Evolutionary conservation across 2,329 filamentous ascomycete genomes (phyloP), one percentile per base, ranked within the genome.

Genomic region (Ceratocystis colombiana): DNA sequence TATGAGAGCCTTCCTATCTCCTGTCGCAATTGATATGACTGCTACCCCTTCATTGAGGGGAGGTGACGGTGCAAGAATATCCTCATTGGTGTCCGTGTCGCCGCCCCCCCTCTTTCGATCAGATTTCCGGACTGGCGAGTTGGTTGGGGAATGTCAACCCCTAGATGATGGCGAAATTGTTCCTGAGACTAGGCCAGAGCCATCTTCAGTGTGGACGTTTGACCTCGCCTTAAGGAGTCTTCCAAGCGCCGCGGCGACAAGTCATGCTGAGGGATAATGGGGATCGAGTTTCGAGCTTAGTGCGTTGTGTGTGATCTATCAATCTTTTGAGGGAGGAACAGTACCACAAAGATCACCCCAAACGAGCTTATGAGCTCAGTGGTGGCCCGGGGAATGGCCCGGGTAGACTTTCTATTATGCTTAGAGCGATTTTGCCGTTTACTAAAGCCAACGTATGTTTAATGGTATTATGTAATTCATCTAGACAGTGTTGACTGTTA

Each of bases 1-100:
- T 20, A 63, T 63, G 61, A 28, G 61, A 25, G 61, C 61, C 1
- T 63, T 63, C n/a, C 44, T 63, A 17, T 33, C 44, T n/a, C 61
- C 61, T 12, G 48, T 63, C 25, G 61, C 55, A 30, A 59, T 59
- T 59, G 55, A 59, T 1, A 59, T 59, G 55, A 37, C 55, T 7
- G 33, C 25, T 30, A 1, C 55, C 33, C 25, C 15, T 4, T 6
- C 55, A 8, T 8, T 37, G 28, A 30, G 28, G 6, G 30, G 28
- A 37, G 30, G 12, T 17, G 55, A 59, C 12, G 17, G 15, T 12
- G 30, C 17, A 8, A 37, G 7, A 5, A 17, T 59, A n/a, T 59
- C 55, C 15, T 33, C 55, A 8, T 15, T 59, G 5, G 37, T 59
- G 28, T 59, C 55, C 28, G 20, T 59, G 28, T 37, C 55, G 15